phyloP scores from a whole-genome alignment of 306 rosid species.

The Dalbergia cultrata region DNA sequence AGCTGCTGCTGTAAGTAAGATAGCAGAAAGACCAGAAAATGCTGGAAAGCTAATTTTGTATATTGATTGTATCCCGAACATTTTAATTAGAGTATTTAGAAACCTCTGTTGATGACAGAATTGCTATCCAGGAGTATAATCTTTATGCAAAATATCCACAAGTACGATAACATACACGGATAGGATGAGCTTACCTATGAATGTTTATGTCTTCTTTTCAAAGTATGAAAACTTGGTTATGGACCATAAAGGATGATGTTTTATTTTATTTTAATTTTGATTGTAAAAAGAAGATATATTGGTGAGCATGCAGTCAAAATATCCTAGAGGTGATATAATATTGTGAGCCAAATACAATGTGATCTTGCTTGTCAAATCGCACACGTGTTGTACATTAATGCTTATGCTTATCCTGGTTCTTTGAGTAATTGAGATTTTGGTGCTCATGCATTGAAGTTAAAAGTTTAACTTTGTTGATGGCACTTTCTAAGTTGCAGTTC shows the following conservation, averaged over 20 bases:
- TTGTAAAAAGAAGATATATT: too few species aligned
- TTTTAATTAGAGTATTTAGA: conserved; percentile 8
- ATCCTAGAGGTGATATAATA: not conserved
- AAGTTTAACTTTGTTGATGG: not conserved
- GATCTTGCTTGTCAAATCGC: not conserved
- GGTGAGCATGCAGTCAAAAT: too few species aligned
- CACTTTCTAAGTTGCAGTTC: conserved; percentile 4
- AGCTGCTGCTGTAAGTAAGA: conserved; percentile 70
- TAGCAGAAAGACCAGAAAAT: conserved; percentile 76
- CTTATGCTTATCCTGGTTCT: not conserved
- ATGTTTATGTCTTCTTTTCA: too few species aligned
- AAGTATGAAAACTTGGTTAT: not conserved
- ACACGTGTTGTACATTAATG: not conserved
- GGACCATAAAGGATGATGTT: not conserved
- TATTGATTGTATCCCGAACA: conserved; percentile 48
- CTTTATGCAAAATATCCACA: conserved; percentile 10
- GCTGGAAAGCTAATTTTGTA: conserved; percentile 83
- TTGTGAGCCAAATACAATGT: not conserved
- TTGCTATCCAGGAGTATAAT: not conserved
- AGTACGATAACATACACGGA: not conserved
- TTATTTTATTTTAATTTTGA: not conserved
- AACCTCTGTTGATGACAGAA: conserved; percentile 1
- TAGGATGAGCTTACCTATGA: too few species aligned
- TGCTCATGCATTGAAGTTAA: not conserved
- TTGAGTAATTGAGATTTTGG: not conserved